These are phyloP conservation scores for Hygrocybe punicea DNA, from an alignment of 768 basidiomycete species.

Conservation along the genomic window DNA sequence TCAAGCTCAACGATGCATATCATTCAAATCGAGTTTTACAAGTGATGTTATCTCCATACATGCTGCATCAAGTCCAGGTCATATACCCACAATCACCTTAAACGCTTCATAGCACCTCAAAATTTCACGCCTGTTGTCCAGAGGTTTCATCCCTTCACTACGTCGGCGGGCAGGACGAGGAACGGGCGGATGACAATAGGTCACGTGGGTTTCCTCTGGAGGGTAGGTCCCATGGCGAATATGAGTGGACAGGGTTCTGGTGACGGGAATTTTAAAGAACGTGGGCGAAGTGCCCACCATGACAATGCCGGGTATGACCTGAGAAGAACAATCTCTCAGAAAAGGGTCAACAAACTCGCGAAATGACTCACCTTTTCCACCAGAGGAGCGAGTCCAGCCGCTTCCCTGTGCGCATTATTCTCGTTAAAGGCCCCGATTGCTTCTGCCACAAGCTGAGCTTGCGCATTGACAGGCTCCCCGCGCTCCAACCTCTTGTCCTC, in stretches of 20 bases:
- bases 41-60: neutral
- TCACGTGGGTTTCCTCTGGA: constrained; percentile 17
- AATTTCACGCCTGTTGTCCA: constrained; percentile 26
- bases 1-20: neutral
- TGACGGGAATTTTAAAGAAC: constrained; percentile 32
- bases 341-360: neutral
- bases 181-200: constrained; percentile 19
- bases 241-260: constrained; percentile 15
- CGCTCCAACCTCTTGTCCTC: constrained; percentile 21
- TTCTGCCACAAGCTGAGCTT: constrained; percentile 23
- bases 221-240: constrained; percentile 19
- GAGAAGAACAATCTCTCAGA: constrained; percentile 1
- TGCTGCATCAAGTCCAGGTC: neutral
- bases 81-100: constrained; percentile 15
- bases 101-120: constrained; percentile 35
- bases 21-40: neutral
- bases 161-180: constrained; percentile 17
- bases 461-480: constrained; percentile 6
- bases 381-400: constrained; percentile 15
- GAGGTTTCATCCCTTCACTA: constrained; percentile 32
- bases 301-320: constrained; percentile 28
- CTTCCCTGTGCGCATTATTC: constrained; percentile 24
- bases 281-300: constrained; percentile 29
- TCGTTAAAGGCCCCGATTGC: constrained; percentile 25
- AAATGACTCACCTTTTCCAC: neutral